Percentiles rank a stretch among this genome's conserved stretches.
These are phyloP conservation scores for Dissophora globulifera DNA, from an alignment of 192 early-diverging fungal species.

Conservation along the genomic window DNA sequence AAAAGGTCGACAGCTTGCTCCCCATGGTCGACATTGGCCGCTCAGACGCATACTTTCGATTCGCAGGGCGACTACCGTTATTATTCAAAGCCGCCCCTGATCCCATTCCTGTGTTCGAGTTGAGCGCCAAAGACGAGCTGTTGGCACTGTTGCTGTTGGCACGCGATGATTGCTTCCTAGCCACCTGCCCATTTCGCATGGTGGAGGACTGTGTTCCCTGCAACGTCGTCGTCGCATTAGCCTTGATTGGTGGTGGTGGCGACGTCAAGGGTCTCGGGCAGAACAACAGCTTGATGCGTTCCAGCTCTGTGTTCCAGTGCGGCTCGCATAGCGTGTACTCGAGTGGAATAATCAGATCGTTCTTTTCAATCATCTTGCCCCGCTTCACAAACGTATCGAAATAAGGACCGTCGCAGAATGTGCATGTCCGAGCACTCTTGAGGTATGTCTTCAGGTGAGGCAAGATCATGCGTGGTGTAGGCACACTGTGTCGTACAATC, in stretches of 20 bases:
- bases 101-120: background rate
- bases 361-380: slow-evolving; percentile 71
- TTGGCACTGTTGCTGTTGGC: no score
- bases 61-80: background rate
- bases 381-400: slow-evolving; percentile 72
- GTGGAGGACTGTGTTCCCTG: slow-evolving; percentile 10
- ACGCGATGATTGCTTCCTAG: background rate
- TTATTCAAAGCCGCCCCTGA: no score
- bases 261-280: slow-evolving; percentile 68
- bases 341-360: slow-evolving; percentile 62
- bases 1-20: slow-evolving; percentile 18
- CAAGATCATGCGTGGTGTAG: slow-evolving; percentile 60
- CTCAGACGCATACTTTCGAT: slow-evolving; percentile 6
- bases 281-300: slow-evolving; percentile 73
- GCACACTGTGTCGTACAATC: slow-evolving; percentile 73
- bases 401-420: slow-evolving; percentile 84
- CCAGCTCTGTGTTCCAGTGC: slow-evolving; percentile 81
- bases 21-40: slow-evolving; percentile 15
- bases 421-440: slow-evolving; percentile 65
- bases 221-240: background rate
- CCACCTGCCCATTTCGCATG: background rate
- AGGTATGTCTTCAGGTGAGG: slow-evolving; percentile 75
- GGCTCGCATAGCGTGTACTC: slow-evolving; percentile 80
- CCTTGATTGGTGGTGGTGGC: no score
- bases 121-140: no score